Conservation (phyloP, 306 rosid species). For the Prosopis cineraria region DNA sequence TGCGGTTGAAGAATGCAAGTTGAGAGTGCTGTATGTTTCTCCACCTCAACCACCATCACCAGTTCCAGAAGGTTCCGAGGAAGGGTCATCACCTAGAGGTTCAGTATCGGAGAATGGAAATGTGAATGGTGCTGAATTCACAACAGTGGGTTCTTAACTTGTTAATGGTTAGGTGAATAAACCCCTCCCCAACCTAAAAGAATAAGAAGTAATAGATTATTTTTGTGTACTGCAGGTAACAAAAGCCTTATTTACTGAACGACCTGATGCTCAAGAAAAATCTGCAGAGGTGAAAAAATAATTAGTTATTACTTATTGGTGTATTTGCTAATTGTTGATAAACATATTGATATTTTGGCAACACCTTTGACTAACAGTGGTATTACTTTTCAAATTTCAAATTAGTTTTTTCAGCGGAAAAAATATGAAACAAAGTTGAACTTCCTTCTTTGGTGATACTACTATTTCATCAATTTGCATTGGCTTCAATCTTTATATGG, state of each 20-base stretch:
- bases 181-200: neutral
- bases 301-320: neutral
- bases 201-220: neutral
- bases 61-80: constrained; percentile 88
- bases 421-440: constrained; percentile 11
- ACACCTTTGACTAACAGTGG: neutral
- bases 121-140: constrained; percentile 50
- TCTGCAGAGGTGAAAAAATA: constrained; percentile 68
- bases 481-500: neutral
- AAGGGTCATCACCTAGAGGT: constrained; percentile 86
- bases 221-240: constrained; percentile 56
- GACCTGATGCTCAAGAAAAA: constrained; percentile 59
- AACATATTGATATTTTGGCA: constrained; percentile 13
- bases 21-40: constrained; percentile 82
- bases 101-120: constrained; percentile 76
- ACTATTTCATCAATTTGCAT: constrained; percentile 4
- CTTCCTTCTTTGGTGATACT: constrained; percentile 11
- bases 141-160: constrained; percentile 58
- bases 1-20: constrained; percentile 82
- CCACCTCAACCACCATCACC: constrained; percentile 93
- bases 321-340: constrained; percentile 19
- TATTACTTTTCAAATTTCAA: neutral
- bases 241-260: constrained; percentile 56
- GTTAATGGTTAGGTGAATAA: constrained; percentile 8
- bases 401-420: constrained; percentile 8